Conservation (phyloP, 2,329 filamentous ascomycete genomes). For the Cladophialophora psammophila region DNA sequence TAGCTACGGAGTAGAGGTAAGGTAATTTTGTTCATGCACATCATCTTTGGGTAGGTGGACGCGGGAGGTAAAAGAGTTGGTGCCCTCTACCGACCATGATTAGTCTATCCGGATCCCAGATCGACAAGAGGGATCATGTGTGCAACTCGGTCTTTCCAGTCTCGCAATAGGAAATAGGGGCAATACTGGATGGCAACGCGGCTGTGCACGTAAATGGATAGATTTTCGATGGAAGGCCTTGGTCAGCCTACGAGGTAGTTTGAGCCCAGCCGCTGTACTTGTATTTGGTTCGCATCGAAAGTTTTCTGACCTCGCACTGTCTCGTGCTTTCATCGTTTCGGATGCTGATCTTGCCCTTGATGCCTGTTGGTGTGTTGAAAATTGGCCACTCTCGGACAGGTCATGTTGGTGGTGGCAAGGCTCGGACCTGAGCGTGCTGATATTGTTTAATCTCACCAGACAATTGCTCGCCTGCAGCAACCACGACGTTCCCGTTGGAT, state of each 20-base stretch:
- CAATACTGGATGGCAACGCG: conserved; percentile 18
- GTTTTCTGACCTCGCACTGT: conserved; percentile 11
- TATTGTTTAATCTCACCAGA: conserved; percentile 14
- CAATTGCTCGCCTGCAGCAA: neutral
- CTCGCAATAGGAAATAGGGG: conserved; percentile 22
- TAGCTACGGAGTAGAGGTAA: neutral
- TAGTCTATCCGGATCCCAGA: conserved; percentile 26
- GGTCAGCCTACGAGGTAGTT: conserved; percentile 18
- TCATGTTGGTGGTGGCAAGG: conserved; percentile 13
- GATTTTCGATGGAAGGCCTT: conserved; percentile 23
- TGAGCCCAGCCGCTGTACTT: conserved; percentile 9
- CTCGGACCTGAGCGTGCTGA: conserved; percentile 23
- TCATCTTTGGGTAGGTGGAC: conserved; percentile 9
- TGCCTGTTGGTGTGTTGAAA: conserved; percentile 1
- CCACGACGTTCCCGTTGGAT: conserved; percentile 7
- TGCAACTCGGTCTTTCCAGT: conserved; percentile 19
- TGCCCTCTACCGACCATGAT: conserved; percentile 14
- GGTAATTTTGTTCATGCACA: conserved; percentile 16
- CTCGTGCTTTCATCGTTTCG: conserved; percentile 25
- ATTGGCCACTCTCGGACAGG: neutral
- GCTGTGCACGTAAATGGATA: conserved; percentile 27
- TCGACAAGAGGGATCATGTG: conserved; percentile 32
- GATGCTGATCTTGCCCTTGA: conserved; percentile 3
- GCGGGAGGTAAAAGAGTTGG: neutral
- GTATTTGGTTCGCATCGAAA: conserved; percentile 8